Conservation (phyloP, 306 rosid species). For the Cucurbita argyrosperma region DNA sequence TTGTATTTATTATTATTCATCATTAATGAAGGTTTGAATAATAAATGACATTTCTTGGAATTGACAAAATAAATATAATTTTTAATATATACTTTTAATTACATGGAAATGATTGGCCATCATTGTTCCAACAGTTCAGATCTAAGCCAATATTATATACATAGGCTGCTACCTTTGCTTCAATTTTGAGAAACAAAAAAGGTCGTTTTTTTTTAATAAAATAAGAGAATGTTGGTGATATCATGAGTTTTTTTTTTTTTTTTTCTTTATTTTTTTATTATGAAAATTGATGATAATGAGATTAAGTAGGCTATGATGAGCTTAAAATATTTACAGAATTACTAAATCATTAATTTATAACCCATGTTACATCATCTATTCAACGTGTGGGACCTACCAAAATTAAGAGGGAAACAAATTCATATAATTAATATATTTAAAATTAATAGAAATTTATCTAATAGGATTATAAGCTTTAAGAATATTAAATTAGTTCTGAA, state of each 20-base stretch:
- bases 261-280: background rate
- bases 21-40: background rate
- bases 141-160: background rate
- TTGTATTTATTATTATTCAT: background rate
- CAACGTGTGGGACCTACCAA: background rate
- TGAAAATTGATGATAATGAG: background rate
- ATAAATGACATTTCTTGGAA: background rate
- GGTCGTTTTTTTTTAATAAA: background rate
- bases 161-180: conserved; percentile 4
- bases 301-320: background rate
- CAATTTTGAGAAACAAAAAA: background rate
- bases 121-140: background rate
- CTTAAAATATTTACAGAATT: background rate
- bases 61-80: background rate
- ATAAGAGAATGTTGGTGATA: background rate
- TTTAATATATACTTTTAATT: background rate
- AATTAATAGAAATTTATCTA: background rate
- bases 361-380: background rate
- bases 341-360: background rate
- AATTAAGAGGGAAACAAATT: background rate
- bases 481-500: too few species aligned
- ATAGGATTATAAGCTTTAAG: too few species aligned
- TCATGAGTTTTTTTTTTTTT: background rate
- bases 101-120: conserved; percentile 4
- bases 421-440: background rate